Conservation (phyloP, 208 protist genomes). For the Leishmania tropica region DNA sequence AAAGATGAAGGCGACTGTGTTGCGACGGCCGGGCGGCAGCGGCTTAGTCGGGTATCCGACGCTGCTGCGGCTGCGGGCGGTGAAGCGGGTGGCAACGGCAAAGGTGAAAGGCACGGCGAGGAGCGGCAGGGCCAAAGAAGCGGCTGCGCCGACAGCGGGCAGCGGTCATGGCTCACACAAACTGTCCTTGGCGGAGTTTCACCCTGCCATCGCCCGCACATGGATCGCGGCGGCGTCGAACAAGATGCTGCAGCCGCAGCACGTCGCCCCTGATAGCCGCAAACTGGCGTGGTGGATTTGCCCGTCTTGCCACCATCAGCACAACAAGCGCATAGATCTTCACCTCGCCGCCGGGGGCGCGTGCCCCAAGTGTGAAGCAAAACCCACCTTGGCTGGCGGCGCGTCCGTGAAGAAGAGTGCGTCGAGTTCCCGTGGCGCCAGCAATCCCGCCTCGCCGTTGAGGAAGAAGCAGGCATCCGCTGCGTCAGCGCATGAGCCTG, state of each 20-base stretch:
- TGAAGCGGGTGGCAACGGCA: neutral
- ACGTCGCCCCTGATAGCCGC: conserved; percentile 63
- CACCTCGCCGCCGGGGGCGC: conserved; percentile 68
- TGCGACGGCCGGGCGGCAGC: neutral
- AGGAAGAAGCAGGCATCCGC: neutral
- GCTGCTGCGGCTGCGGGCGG: neutral
- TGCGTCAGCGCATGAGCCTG: neutral
- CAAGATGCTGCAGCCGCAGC: conserved; percentile 82
- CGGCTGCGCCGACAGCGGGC: neutral
- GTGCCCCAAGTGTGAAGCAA: conserved; percentile 67
- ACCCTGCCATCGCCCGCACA: conserved; percentile 62
- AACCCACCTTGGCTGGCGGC: conserved; percentile 24
- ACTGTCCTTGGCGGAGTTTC: conserved; percentile 51
- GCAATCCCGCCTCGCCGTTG: neutral
- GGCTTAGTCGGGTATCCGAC: conserved; percentile 7
- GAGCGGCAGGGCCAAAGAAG: neutral
- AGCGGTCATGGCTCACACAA: neutral
- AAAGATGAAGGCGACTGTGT: neutral
- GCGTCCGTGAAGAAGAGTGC: neutral
- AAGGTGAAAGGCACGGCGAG: neutral
- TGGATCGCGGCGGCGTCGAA: conserved; percentile 80
- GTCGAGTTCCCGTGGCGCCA: neutral
- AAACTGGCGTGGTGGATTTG: conserved; percentile 88
- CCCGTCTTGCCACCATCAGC: conserved; percentile 55
- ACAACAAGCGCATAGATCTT: conserved; percentile 76